A percentile compares a stretch with the other conserved stretches of the same genome.
These are phyloP conservation scores for Penicillium lividum DNA, from an alignment of 495 filamentous ascomycete species.

Conservation along the genomic window DNA sequence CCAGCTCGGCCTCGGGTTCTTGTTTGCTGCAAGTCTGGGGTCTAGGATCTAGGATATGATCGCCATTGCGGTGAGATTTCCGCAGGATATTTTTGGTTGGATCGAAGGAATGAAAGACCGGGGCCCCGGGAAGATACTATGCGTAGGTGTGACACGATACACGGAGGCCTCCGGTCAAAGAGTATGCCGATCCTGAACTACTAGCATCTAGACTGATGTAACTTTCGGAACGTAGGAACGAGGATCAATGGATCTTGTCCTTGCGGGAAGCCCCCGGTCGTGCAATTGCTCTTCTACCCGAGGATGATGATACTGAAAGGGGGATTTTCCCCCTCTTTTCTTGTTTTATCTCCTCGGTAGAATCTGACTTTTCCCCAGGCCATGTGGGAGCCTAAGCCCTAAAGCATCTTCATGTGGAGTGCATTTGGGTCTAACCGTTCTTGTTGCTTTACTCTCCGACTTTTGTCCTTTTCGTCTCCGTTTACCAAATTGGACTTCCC, in stretches of 20 bases:
- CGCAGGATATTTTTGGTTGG: background rate
- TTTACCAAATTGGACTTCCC: constrained; percentile 32
- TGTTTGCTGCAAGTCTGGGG: constrained; percentile 4
- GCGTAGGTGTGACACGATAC: constrained; percentile 10
- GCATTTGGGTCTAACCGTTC: constrained; percentile 4
- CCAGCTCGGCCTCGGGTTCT: constrained; percentile 22
- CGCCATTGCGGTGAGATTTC: constrained; percentile 3
- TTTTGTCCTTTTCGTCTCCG: constrained; percentile 12
- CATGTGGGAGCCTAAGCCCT: constrained; percentile 6
- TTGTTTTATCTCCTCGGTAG: background rate
- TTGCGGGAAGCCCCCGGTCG: constrained; percentile 24
- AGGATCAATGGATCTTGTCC: constrained; percentile 26
- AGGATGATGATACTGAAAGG: constrained; percentile 2
- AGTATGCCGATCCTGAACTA: constrained; percentile 16
- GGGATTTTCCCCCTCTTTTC: constrained; percentile 5
- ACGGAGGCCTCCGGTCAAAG: constrained; percentile 13
- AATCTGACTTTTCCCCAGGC: constrained; percentile 1
- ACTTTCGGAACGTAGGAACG: constrained; percentile 23
- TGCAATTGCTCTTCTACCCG: constrained; percentile 15
- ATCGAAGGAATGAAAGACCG: constrained; percentile 6
- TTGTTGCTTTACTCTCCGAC: constrained; percentile 27
- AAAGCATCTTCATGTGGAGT: background rate
- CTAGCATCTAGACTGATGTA: constrained; percentile 15
- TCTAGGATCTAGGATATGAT: background rate
- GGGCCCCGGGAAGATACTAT: background rate